Base-by-base conservation (phyloP, 176 grass and related monocot species). In the Coix lacrymajobi region DNA sequence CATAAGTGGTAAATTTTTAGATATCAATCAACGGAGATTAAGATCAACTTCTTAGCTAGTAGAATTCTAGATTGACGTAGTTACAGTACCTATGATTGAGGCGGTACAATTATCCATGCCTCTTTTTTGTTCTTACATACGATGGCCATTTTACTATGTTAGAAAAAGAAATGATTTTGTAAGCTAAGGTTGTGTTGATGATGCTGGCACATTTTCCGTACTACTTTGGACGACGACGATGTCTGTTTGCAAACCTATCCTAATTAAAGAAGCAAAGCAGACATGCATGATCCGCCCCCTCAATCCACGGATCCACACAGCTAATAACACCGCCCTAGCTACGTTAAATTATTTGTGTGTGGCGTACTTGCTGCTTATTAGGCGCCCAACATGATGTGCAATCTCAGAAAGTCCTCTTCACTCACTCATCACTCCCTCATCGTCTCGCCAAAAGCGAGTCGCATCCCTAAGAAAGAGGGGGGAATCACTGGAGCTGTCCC, bases 401-500 rank as follows among this genome's bases (percentile, higher is more conserved):
- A 2, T 63, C 36, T 30, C 34, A 33, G 43, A 90, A 86, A 82
- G 83, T 28, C 2, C 29, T 71, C 78, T 40, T 54, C 57, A 78
- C 73, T 56, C 78, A 20, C 73, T 56, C 78, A 20, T 41, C 58
- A 38, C 73, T 71, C n/a, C n/a, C n/a, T n/a, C 41, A 44, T 43
- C 56, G 5, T 28, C 56, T 28, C 56, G 56, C 24, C 57, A 61
- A 71, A 11, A 39, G 74, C 74, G 2, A 1, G 70, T n/a, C 60
- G 71, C 77, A 38, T 66, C 72, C 66, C 65, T 33, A 57, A 68
- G 62, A 72, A 66, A 32, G 6, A 2, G 69, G 68, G 29, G 7
- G 20, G 9, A 43, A 51, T 89, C 64, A 22, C 63, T 81, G 64
- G 77, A 71, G 52, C 78, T 77, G 64, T 86, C 79, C 37, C 72